These are phyloP conservation scores for Metarhizium rileyi DNA, from an alignment of 2,329 filamentous ascomycete genomes.

Conservation along the genomic window DNA sequence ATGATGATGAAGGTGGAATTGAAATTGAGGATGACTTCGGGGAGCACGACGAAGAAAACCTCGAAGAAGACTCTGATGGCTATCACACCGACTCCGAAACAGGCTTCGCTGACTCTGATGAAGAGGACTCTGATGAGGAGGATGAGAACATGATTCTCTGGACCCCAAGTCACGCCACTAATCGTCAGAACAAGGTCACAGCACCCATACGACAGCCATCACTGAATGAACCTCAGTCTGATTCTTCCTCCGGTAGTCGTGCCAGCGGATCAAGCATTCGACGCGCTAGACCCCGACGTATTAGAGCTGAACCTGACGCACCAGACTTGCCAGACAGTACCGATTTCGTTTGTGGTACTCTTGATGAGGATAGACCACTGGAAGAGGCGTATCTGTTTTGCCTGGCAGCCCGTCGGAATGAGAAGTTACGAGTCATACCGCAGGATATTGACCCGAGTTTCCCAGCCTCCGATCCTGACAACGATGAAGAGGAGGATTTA, in stretches of 20 bases:
- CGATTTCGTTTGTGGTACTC: constrained; percentile 96
- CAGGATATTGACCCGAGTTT: constrained; percentile 98
- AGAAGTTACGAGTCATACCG: constrained; percentile 75
- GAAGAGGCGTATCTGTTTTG: constrained; percentile 88
- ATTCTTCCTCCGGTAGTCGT: constrained; percentile 48
- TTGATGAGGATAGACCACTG: constrained; percentile 91
- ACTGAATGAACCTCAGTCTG: constrained; percentile 42
- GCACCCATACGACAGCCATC: constrained; percentile 24
- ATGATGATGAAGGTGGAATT: constrained; percentile 42
- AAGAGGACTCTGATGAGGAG: constrained; percentile 49
- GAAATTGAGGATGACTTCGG: constrained; percentile 37
- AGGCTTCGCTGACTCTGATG: constrained; percentile 59
- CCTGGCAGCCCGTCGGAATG: constrained; percentile 68
- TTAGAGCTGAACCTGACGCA: constrained; percentile 36
- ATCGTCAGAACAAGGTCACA: constrained; percentile 25
- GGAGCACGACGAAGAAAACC: constrained; percentile 39
- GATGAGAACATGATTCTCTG: constrained; percentile 55
- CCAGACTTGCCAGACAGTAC: constrained; percentile 92
- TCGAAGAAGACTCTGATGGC: constrained; percentile 53
- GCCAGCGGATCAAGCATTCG: constrained; percentile 17
- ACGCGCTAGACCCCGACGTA: constrained; percentile 13
- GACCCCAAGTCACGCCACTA: constrained; percentile 37
- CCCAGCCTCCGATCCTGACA: constrained; percentile 84
- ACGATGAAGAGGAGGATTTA: constrained; percentile 66
- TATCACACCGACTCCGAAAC: constrained; percentile 67